These are phyloP conservation scores for Ceratocystis destructans DNA, from an alignment of 2,329 filamentous ascomycete species.

Conservation along the genomic window DNA sequence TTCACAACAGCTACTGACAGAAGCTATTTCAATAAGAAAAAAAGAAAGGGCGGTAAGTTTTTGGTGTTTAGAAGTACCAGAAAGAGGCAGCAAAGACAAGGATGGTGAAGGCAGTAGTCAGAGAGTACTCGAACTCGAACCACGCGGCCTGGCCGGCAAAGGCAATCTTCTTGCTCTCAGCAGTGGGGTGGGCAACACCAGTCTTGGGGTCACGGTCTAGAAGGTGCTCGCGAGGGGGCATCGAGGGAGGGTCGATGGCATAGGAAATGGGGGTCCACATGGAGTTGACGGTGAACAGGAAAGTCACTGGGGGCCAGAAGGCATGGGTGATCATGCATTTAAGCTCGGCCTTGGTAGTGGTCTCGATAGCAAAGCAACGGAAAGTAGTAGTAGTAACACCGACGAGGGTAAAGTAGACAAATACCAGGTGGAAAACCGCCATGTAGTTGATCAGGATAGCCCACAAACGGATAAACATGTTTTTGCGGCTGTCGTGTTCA, in stretches of 20 bases:
- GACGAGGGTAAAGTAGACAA: conserved; percentile 40
- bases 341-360: conserved; percentile 30
- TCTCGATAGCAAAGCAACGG: conserved; percentile 33
- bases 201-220: conserved; percentile 42
- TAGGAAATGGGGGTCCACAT: conserved; percentile 48
- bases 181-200: conserved; percentile 38
- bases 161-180: conserved; percentile 40
- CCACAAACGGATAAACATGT: conserved; percentile 40
- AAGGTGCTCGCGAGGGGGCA: conserved; percentile 45
- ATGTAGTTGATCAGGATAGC: conserved; percentile 43
- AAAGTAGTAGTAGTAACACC: conserved; percentile 38
- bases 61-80: conserved; percentile 17
- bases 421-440: conserved; percentile 40
- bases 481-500: conserved; percentile 36
- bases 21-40: not conserved
- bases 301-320: conserved; percentile 48
- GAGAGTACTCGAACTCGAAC: conserved; percentile 42
- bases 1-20: not conserved
- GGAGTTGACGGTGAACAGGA: conserved; percentile 40
- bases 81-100: conserved; percentile 36
- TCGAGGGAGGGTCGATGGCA: conserved; percentile 43
- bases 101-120: conserved; percentile 37
- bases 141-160: conserved; percentile 40
- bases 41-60: not conserved
- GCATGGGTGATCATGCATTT: conserved; percentile 44